A percentile compares a stretch with the other conserved stretches of the same genome.
phyloP scores from a whole-genome alignment of 2,329 filamentous ascomycete species.

The Furcasterigmium sp. region DNA sequence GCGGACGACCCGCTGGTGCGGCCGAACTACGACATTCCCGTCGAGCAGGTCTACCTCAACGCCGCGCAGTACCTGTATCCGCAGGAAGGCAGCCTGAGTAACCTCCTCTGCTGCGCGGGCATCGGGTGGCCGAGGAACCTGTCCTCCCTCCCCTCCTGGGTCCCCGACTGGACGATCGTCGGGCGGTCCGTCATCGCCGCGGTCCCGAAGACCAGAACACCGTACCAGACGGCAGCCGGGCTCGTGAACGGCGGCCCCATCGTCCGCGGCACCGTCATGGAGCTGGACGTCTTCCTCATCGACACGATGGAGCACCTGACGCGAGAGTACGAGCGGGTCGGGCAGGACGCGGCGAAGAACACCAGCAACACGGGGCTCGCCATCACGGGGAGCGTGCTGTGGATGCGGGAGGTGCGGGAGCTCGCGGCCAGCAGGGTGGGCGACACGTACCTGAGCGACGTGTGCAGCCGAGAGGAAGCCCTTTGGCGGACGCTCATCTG shows the following conservation, averaged over 20 bases:
- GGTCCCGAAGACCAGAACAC: not conserved
- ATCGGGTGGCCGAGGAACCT: not conserved
- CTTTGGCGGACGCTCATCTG: conserved; percentile 1
- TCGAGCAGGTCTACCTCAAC: not conserved
- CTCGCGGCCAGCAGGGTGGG: not conserved
- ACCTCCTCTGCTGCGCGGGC: not conserved
- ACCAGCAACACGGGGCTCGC: not conserved
- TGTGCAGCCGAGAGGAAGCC: not conserved
- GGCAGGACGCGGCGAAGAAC: no score
- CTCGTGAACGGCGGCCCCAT: not conserved
- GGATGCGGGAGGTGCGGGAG: not conserved
- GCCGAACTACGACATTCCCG: not conserved
- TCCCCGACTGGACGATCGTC: not conserved
- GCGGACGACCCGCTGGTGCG: not conserved
- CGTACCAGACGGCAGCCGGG: not conserved
- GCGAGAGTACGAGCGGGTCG: not conserved
- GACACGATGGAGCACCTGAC: not conserved
- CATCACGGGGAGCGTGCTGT: not conserved
- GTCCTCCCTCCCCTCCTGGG: not conserved
- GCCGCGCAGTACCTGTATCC: not conserved
- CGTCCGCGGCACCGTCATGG: not conserved
- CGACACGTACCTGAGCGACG: not conserved
- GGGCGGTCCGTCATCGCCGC: not conserved
- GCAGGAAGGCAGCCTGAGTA: not conserved
- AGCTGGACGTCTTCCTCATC: not conserved